Evolutionary conservation across 2,329 filamentous ascomycete genomes (phyloP).

Genomic region (Trichoderma sp.): DNA sequence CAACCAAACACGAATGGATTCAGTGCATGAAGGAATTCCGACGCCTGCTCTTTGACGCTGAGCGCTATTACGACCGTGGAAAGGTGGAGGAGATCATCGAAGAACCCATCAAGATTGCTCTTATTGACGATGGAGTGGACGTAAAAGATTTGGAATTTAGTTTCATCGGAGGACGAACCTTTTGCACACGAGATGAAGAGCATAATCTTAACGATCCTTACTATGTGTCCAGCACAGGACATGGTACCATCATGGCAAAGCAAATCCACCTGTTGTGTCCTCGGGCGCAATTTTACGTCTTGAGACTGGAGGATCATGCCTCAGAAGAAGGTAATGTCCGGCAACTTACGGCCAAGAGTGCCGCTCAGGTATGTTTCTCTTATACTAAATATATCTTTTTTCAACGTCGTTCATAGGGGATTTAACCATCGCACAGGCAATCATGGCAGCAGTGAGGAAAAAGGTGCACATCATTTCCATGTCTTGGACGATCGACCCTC

Average conservation of each 20-base stretch:
- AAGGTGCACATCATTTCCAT: constrained; percentile 39
- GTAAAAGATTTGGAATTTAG: constrained; percentile 29
- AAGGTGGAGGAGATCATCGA: constrained; percentile 21
- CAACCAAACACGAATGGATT: constrained; percentile 29
- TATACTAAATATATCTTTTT: too few relatives aligned
- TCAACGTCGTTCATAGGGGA: background rate
- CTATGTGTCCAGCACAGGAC: constrained; percentile 31
- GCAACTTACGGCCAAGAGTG: constrained; percentile 25
- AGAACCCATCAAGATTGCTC: constrained; percentile 33
- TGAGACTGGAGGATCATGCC: constrained; percentile 21
- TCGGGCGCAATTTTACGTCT: constrained; percentile 26
- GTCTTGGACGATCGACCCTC: constrained; percentile 36
- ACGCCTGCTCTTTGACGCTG: constrained; percentile 25
- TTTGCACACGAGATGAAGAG: constrained; percentile 25
- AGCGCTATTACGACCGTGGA: constrained; percentile 13
- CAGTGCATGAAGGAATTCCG: constrained; percentile 29
- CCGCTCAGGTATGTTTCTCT: constrained; percentile 26
- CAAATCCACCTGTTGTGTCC: constrained; percentile 29
- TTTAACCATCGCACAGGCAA: constrained; percentile 27
- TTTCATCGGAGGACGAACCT: constrained; percentile 30
- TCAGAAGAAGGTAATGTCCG: constrained; percentile 7
- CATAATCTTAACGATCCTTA: constrained; percentile 26
- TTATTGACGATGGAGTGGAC: constrained; percentile 42
- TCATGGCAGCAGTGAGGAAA: constrained; percentile 30
- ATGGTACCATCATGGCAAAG: constrained; percentile 32